phyloP scores from a whole-genome alignment of 257 asterid species.

The Forsythia viridissima region DNA sequence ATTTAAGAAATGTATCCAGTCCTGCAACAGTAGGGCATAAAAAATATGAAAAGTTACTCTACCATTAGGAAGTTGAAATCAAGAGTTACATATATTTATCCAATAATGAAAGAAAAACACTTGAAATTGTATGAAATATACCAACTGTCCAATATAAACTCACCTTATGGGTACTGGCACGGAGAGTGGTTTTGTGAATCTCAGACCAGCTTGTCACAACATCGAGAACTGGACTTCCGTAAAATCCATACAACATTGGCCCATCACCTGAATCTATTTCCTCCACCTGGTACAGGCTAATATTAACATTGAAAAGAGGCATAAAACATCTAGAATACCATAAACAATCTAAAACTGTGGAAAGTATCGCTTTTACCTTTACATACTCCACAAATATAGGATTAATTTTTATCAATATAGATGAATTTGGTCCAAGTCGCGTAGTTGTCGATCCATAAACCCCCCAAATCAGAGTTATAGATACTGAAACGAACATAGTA shows the following conservation, averaged over 20 bases:
- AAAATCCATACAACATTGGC: slow-evolving; percentile 57
- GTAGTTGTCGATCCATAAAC: slow-evolving; percentile 62
- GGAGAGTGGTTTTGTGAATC: slow-evolving; percentile 52
- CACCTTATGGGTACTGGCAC: slow-evolving; percentile 63
- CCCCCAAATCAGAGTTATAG: slow-evolving; percentile 61
- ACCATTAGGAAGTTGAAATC: slow-evolving; percentile 11
- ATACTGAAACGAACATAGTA: slow-evolving; percentile 38
- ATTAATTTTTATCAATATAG: slow-evolving; percentile 66
- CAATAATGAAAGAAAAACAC: slow-evolving; percentile 9
- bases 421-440: slow-evolving; percentile 75
- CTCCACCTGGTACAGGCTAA: slow-evolving; percentile 53
- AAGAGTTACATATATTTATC: slow-evolving; percentile 6
- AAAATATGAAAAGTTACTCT: slow-evolving; percentile 15
- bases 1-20: slow-evolving; percentile 75
- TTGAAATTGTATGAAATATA: slow-evolving; percentile 4
- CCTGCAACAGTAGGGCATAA: slow-evolving; percentile 42
- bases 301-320: slow-evolving; percentile 17
- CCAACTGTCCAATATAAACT: slow-evolving; percentile 3
- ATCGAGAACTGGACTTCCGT: slow-evolving; percentile 62
- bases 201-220: slow-evolving; percentile 55
- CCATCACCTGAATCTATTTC: slow-evolving; percentile 46
- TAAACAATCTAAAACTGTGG: slow-evolving; percentile 4
- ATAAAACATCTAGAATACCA: background rate
- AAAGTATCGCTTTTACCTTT: slow-evolving; percentile 46
- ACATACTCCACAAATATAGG: slow-evolving; percentile 59